Percentiles rank a stretch among this genome's conserved stretches.
Conservation (phyloP, 2,329 filamentous ascomycete species). For the Ascochyta pisi region DNA sequence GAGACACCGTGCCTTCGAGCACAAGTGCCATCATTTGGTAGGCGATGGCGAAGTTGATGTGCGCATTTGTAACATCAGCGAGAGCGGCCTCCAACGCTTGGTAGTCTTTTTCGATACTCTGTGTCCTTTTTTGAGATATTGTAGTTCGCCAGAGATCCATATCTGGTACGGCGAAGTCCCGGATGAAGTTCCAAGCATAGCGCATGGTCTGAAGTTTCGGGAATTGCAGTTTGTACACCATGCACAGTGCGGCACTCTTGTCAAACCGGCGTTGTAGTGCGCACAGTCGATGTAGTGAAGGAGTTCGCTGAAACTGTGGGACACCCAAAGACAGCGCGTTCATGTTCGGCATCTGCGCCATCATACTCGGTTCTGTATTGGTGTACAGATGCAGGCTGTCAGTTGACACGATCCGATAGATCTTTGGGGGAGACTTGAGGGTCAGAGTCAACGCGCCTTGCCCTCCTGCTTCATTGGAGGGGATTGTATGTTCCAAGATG, state of each 20-base stretch:
- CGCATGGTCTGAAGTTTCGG: conserved; percentile 26
- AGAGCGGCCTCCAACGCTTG: conserved; percentile 26
- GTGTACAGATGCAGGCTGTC: conserved; percentile 32
- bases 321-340: conserved; percentile 9
- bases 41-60: conserved; percentile 21
- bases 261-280: conserved; percentile 47
- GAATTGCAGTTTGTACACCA: conserved; percentile 57
- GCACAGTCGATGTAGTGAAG: conserved; percentile 40
- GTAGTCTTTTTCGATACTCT: conserved; percentile 63
- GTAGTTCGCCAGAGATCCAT: conserved; percentile 23
- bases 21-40: conserved; percentile 38
- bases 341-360: conserved; percentile 3
- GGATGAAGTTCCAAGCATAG: conserved; percentile 43
- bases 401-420: conserved; percentile 38
- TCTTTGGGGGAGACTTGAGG: conserved; percentile 48
- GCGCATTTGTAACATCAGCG: background rate
- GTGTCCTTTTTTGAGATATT: conserved; percentile 58
- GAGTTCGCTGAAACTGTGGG: background rate
- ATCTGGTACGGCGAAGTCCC: conserved; percentile 32
- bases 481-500: conserved; percentile 50
- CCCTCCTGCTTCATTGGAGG: conserved; percentile 28
- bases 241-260: conserved; percentile 54
- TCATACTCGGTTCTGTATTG: conserved; percentile 9
- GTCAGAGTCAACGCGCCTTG: conserved; percentile 46
- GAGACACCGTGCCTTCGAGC: conserved; percentile 33